phyloP scores from a whole-genome alignment of 164 flowering plant genomes.

The Dillenia turbinata region DNA sequence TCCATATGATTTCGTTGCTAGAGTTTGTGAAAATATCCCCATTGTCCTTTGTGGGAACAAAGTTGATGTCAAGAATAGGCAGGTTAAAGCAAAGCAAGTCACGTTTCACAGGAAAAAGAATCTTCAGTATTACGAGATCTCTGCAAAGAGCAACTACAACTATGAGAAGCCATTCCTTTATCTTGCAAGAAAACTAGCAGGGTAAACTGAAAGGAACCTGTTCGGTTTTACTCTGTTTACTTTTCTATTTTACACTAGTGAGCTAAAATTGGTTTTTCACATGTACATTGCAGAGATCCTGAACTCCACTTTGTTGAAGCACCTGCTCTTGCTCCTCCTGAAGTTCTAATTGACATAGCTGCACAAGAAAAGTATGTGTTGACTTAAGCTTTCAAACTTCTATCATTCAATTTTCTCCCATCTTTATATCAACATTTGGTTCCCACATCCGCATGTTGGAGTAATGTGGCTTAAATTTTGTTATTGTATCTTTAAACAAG shows the following conservation, averaged over 20 bases:
- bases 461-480: too few species aligned
- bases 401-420: too few species aligned
- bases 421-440: too few species aligned
- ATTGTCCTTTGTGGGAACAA: conserved; percentile 82
- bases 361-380: too few species aligned
- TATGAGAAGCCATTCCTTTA: conserved; percentile 81
- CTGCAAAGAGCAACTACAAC: conserved; percentile 83
- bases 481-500: not conserved
- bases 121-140: conserved; percentile 74
- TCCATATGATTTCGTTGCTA: conserved; percentile 9
- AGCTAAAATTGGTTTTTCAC: not conserved
- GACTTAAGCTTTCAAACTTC: too few species aligned
- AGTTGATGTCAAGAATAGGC: conserved; percentile 84
- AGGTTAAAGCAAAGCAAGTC: conserved; percentile 82
- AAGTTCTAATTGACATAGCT: not conserved
- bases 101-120: conserved; percentile 84
- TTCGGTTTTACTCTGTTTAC: not conserved
- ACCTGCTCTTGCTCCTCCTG: not conserved
- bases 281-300: not conserved
- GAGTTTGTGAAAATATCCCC: conserved; percentile 79
- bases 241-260: not conserved
- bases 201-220: conserved; percentile 26
- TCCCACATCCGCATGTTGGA: too few species aligned
- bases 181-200: conserved; percentile 77
- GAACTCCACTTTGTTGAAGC: not conserved